Evolutionary conservation across 2,329 filamentous ascomycete genomes (phyloP), one percentile per base, ranked within the genome.

Genomic region (Aspergillus ruber): DNA sequence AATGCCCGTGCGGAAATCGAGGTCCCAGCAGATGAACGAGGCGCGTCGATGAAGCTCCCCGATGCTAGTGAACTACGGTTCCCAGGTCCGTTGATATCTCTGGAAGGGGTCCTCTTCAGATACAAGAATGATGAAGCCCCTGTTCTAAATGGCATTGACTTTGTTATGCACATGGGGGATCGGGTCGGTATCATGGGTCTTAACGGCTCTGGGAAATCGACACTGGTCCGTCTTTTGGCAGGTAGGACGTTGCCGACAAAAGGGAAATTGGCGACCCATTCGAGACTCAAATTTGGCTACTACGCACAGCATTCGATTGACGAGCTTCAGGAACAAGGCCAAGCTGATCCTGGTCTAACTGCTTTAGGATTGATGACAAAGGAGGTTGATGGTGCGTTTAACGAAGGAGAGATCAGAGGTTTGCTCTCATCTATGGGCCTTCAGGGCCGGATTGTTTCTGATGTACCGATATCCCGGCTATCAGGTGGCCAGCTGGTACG

Each of bases 121-220:
- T 91, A 93, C 61, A 74, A 62, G 49, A 62, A 60, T 20, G 60
- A 63, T 6, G 56, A 66, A 21, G 68, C 72, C 4, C 59, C 69
- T 1, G 72, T 85, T 8, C 64, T 93, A 13, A 76, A 81, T 18
- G 80, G 83, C 7, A 68, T 90, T 25, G 80, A 77, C 43, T 67
- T 94, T 10, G 84, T 83, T 0, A 78, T 94, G 10, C 79, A 86
- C 49, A 80, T 82, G 63, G 85, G 87, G 8, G 85, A 89, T 53
- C 78, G 88, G 1, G 73, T 91, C 20, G 88, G 86, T 0, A 76
- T 94, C 36, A 74, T 88, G 20, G 89, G 88, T 0, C 74, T 93
- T 39, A 94, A 94, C 62, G 89, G 88, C 1, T 80, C 82, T 0
- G 89, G 89, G 2, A 94, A 94, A 65, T 88, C 86, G 1, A 93